Evolutionary conservation across 306 rosid genomes (phyloP).

Genomic region (Trichosanthes cucumerina): DNA sequence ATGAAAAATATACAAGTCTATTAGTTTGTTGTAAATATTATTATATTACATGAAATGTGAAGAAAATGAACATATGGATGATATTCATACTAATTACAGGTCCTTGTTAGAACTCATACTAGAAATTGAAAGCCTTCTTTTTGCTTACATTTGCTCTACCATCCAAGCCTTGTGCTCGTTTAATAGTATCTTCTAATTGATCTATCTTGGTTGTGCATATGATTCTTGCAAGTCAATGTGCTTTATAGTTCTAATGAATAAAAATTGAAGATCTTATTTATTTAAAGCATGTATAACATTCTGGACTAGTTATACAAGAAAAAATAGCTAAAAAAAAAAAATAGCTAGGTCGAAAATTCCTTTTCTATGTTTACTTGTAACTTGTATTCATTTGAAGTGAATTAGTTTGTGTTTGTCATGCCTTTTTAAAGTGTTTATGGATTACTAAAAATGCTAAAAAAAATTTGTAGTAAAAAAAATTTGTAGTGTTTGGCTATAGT

Average conservation of each 20-base stretch:
- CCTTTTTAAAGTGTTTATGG: too few species aligned
- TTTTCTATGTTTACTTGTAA: background rate
- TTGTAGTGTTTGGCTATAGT: too few species aligned
- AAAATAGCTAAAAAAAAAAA: too few species aligned
- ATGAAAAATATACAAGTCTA: background rate
- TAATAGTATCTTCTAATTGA: background rate
- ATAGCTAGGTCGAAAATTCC: background rate
- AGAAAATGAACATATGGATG: background rate
- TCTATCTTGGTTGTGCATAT: background rate
- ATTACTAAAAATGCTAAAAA: too few species aligned
- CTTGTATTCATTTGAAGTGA: background rate
- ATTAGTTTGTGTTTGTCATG: background rate
- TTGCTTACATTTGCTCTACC: background rate
- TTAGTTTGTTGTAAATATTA: background rate
- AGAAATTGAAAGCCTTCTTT: background rate
- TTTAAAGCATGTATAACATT: too few species aligned
- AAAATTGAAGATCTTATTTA: too few species aligned
- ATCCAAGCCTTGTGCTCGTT: background rate
- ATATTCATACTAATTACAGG: background rate
- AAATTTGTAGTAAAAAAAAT: too few species aligned
- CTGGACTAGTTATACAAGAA: too few species aligned
- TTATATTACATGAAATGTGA: background rate
- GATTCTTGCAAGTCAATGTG: background rate
- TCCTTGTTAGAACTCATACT: background rate
- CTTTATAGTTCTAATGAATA: too few species aligned